Evolutionary conservation across 2,329 filamentous ascomycete genomes (phyloP).

Genomic region (Cercospora sp.): DNA sequence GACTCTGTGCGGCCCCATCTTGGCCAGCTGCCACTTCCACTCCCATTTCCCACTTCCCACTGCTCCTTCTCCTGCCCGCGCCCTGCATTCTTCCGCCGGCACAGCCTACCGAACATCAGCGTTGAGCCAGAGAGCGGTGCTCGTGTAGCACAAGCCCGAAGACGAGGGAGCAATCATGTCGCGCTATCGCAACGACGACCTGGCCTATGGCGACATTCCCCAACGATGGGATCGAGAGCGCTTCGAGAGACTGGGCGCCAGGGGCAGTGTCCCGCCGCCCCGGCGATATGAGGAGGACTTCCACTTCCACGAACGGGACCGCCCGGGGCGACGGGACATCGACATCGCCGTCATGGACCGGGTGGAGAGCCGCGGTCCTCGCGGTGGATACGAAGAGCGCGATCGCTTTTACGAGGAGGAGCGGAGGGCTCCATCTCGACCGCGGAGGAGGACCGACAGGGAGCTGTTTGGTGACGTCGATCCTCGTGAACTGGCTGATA

Average conservation of each 20-base stretch:
- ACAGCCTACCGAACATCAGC: neutral
- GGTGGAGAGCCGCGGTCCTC: constrained; percentile 38
- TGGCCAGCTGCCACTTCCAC: neutral
- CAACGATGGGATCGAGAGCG: constrained; percentile 54
- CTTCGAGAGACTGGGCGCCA: constrained; percentile 50
- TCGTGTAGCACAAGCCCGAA: neutral
- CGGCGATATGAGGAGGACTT: constrained; percentile 46
- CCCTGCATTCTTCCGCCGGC: neutral
- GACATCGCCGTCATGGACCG: constrained; percentile 46
- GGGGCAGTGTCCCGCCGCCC: constrained; percentile 25
- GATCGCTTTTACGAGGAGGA: constrained; percentile 58
- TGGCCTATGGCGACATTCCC: constrained; percentile 47
- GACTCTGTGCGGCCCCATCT: neutral
- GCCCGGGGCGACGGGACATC: constrained; percentile 45
- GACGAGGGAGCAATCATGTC: constrained; percentile 26
- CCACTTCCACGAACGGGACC: constrained; percentile 41
- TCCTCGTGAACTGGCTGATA: constrained; percentile 50
- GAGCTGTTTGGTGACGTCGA: constrained; percentile 51
- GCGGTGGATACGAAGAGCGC: constrained; percentile 51
- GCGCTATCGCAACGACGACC: constrained; percentile 41
- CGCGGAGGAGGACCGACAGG: constrained; percentile 41
- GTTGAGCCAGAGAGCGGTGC: neutral
- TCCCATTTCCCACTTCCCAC: neutral
- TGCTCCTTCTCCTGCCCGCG: neutral
- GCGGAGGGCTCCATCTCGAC: constrained; percentile 36